Evolutionary conservation across 2,329 filamentous ascomycete species (phyloP).

Genomic region (Fusarium devonianum): DNA sequence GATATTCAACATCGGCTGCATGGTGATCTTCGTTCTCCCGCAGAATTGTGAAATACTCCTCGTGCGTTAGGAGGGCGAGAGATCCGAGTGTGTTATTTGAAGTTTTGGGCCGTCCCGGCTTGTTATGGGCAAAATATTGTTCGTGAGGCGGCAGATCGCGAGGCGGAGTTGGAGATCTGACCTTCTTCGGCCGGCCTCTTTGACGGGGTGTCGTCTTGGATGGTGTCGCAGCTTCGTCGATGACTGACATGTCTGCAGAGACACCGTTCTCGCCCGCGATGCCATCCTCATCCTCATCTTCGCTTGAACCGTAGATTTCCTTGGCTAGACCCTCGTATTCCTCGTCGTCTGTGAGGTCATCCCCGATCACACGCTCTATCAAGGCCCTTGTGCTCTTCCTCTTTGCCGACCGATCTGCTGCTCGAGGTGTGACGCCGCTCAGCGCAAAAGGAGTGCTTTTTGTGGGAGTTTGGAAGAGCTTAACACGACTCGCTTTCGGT

Average conservation of each 20-base stretch:
- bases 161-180: slow-evolving; percentile 78
- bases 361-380: slow-evolving; percentile 73
- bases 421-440: slow-evolving; percentile 66
- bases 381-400: slow-evolving; percentile 82
- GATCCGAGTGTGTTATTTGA: slow-evolving; percentile 84
- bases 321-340: slow-evolving; percentile 73
- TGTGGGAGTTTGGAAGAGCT: slow-evolving; percentile 50
- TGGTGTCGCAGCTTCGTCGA: slow-evolving; percentile 51
- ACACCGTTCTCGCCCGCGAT: slow-evolving; percentile 34
- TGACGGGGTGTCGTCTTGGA: slow-evolving; percentile 52
- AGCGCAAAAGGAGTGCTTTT: slow-evolving; percentile 42
- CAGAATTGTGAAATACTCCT: slow-evolving; percentile 81
- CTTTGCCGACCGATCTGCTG: slow-evolving; percentile 84
- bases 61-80: slow-evolving; percentile 81
- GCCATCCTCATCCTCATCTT: slow-evolving; percentile 56
- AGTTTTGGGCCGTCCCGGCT: slow-evolving; percentile 80
- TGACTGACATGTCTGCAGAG: slow-evolving; percentile 14
- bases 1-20: slow-evolving; percentile 70
- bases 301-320: slow-evolving; percentile 69
- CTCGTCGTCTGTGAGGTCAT: slow-evolving; percentile 73
- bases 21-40: slow-evolving; percentile 73
- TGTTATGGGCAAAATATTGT: slow-evolving; percentile 92
- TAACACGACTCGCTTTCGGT: slow-evolving; percentile 46
- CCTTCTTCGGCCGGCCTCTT: slow-evolving; percentile 40
- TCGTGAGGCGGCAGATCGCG: slow-evolving; percentile 86